Evolutionary conservation across 176 grass and related monocot genomes (phyloP).

Genomic region (Paspalum vaginatum): DNA sequence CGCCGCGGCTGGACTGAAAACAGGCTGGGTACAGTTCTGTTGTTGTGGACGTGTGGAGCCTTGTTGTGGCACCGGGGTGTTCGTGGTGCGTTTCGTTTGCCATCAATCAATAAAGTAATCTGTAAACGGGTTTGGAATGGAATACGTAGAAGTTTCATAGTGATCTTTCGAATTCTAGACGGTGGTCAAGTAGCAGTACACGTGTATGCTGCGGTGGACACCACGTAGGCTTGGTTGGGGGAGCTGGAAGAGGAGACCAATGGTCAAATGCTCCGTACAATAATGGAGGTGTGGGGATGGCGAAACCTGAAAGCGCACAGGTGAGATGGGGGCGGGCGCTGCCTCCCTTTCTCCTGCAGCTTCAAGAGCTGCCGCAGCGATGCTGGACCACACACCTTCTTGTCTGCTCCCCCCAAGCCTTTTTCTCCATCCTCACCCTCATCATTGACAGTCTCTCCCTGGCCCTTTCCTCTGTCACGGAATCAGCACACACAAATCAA

Average conservation of each 20-base stretch:
- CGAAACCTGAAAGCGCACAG: conserved; percentile 19
- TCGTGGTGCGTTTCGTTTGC: neutral
- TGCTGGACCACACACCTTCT: neutral
- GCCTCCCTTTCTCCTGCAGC: conserved; percentile 78
- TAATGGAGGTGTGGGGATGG: conserved; percentile 42
- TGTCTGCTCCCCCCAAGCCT: neutral
- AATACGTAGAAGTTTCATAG: neutral
- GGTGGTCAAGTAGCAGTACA: neutral
- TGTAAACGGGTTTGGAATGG: neutral
- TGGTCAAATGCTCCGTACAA: conserved; percentile 68
- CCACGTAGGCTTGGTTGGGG: neutral
- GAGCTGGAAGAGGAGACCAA: conserved; percentile 45
- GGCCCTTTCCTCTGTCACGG: neutral
- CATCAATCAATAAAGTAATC: neutral
- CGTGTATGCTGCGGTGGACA: neutral
- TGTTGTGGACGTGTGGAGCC: no score
- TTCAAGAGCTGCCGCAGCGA: conserved; percentile 22
- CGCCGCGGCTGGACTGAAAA: no score
- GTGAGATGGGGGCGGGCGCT: conserved; percentile 46
- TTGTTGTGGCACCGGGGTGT: no score
- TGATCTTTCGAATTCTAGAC: neutral
- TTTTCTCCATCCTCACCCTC: neutral
- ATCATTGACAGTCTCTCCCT: neutral
- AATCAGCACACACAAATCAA: no score
- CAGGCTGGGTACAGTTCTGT: no score